Conservation (phyloP, 1,284 basidiomycete genomes). For the Cryptococcus sp. region DNA sequence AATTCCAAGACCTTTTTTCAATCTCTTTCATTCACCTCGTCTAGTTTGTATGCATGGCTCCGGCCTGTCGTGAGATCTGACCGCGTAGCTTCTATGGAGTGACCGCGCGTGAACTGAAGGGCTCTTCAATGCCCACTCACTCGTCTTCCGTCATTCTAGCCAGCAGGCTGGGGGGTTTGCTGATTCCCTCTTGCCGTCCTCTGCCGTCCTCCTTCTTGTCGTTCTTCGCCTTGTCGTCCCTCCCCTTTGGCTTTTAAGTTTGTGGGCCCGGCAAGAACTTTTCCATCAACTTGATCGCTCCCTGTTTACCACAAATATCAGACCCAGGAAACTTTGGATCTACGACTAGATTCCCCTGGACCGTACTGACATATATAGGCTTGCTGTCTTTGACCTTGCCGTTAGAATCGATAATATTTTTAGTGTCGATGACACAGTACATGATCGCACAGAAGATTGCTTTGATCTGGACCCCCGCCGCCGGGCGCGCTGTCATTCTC, state of each 20-base stretch:
- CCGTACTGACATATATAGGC: slow-evolving; percentile 15
- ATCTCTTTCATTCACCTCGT: no score
- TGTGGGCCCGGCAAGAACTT: slow-evolving; percentile 19
- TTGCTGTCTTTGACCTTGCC: slow-evolving; percentile 10
- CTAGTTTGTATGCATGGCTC: no score
- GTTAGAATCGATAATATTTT: slow-evolving; percentile 7
- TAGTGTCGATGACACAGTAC: slow-evolving; percentile 19
- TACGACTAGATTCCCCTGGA: neutral
- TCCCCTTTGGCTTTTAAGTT: slow-evolving; percentile 6
- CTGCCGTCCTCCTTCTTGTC: neutral
- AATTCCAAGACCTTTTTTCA: no score
- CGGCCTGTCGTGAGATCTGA: no score
- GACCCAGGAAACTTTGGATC: neutral
- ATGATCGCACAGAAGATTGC: slow-evolving; percentile 21
- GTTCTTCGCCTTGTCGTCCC: slow-evolving; percentile 7
- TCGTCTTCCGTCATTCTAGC: no score
- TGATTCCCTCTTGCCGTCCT: neutral
- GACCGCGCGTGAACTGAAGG: no score
- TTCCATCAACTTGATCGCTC: slow-evolving; percentile 22
- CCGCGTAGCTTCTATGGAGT: no score
- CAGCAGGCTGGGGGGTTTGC: no score
- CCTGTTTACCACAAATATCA: slow-evolving; percentile 8
- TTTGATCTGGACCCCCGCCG: no score
- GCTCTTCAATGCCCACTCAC: no score
- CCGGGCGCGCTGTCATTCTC: neutral